A percentile compares a stretch with the other conserved stretches of the same genome.
phyloP scores from a whole-genome alignment of 2,329 filamentous ascomycete genomes.

The Lecanicillium sp. region DNA sequence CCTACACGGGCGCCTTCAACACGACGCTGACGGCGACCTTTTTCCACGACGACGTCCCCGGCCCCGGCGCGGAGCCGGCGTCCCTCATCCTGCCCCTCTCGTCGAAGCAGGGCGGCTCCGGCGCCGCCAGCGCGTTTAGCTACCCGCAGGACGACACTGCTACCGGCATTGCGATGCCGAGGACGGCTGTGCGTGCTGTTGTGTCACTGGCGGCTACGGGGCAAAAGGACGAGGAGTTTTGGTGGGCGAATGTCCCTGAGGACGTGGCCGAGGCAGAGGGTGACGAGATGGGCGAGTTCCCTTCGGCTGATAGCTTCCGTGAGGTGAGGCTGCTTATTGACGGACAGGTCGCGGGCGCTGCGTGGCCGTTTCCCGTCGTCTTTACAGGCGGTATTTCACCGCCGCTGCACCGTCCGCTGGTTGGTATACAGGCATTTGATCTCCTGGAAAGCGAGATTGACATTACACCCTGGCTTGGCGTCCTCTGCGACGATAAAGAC shows the following conservation, averaged over 20 bases:
- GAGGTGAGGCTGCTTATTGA: slow-evolving; percentile 75
- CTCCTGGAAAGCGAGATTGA: slow-evolving; percentile 75
- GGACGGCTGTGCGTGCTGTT: slow-evolving; percentile 59
- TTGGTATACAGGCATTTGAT: slow-evolving; percentile 73
- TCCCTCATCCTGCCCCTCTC: slow-evolving; percentile 64
- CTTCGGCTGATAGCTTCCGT: slow-evolving; percentile 60
- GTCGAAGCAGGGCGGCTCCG: slow-evolving; percentile 37
- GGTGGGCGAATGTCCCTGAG: slow-evolving; percentile 72
- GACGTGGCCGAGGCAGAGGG: slow-evolving; percentile 35
- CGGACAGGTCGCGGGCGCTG: slow-evolving; percentile 61
- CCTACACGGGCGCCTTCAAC: slow-evolving; percentile 67
- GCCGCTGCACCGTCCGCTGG: slow-evolving; percentile 69
- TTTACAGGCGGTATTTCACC: slow-evolving; percentile 77
- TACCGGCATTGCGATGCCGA: slow-evolving; percentile 54
- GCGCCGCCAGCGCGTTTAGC: slow-evolving; percentile 57
- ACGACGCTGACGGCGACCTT: slow-evolving; percentile 68
- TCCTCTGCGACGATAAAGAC: slow-evolving; percentile 55
- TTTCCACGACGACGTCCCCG: slow-evolving; percentile 34
- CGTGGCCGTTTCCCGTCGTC: slow-evolving; percentile 76
- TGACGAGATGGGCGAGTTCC: slow-evolving; percentile 17
- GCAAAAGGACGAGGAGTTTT: slow-evolving; percentile 73
- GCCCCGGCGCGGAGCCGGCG: slow-evolving; percentile 31
- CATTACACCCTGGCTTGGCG: slow-evolving; percentile 66
- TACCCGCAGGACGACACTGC: slow-evolving; percentile 56
- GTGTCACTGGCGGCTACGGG: slow-evolving; percentile 72